phyloP scores from a whole-genome alignment of 495 filamentous ascomycete genomes.

The Haplographium delicatum region DNA sequence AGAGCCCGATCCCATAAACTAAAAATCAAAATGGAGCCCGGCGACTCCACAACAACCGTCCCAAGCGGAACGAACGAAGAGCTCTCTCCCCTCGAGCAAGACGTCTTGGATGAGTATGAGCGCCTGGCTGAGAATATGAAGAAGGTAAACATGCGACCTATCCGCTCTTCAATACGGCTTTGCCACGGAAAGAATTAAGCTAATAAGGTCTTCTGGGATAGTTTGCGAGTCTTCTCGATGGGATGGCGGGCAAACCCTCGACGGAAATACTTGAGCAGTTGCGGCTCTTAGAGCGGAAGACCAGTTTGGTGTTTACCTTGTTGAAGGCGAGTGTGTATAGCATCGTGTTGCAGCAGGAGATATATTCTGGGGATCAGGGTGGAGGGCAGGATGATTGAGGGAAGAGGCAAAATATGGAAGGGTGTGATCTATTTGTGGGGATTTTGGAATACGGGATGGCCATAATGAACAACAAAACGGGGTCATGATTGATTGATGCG shows the following conservation, averaged over 20 bases:
- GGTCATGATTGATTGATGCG: too few species aligned
- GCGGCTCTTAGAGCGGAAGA: constrained; percentile 86
- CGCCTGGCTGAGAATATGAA: constrained; percentile 87
- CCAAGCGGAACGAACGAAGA: constrained; percentile 27
- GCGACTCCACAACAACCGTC: constrained; percentile 10
- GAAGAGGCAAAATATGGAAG: constrained; percentile 18
- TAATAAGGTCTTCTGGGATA: constrained; percentile 26
- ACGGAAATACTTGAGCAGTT: constrained; percentile 78
- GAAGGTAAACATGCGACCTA: constrained; percentile 46
- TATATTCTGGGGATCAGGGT: constrained; percentile 59
- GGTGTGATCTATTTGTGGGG: too few species aligned
- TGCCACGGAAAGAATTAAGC: too few species aligned
- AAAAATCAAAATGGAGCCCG: constrained; percentile 6
- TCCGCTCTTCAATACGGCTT: constrained; percentile 13
- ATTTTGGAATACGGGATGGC: constrained; percentile 24
- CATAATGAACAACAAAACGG: too few species aligned
- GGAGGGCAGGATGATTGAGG: constrained; percentile 33
- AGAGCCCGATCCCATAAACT: background rate
- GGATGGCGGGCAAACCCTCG: constrained; percentile 57
- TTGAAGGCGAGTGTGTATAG: constrained; percentile 97
- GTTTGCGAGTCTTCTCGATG: constrained; percentile 57
- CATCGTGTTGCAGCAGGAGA: constrained; percentile 97
- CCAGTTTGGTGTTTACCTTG: constrained; percentile 85
- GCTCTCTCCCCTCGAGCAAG: constrained; percentile 79
- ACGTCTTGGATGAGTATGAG: constrained; percentile 90